Conservation (phyloP, 371 early-diverging fungal species). For the Syncephalastrum racemosum region DNA sequence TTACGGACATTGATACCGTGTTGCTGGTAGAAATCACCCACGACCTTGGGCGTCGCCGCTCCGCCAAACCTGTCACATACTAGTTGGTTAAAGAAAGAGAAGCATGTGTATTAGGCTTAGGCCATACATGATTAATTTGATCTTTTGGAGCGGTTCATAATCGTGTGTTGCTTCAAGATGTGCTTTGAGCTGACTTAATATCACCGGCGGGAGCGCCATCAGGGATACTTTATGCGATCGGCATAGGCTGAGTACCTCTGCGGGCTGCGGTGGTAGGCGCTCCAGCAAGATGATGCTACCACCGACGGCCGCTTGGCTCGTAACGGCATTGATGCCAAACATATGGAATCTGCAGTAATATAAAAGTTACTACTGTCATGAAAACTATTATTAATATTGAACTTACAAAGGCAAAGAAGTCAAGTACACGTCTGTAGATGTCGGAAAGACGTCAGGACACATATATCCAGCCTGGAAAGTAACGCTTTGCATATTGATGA, state of each 20-base stretch:
- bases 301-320: too few relatives aligned
- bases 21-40: conserved; percentile 5
- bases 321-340: too few relatives aligned
- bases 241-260: too few relatives aligned
- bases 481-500: conserved; percentile 4
- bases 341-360: too few relatives aligned
- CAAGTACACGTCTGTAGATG: background rate
- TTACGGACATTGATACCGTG: conserved; percentile 12
- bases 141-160: background rate
- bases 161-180: background rate
- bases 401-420: background rate
- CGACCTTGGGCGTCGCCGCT: background rate
- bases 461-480: background rate
- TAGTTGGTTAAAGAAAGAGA: too few relatives aligned
- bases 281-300: too few relatives aligned
- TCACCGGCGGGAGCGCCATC: background rate
- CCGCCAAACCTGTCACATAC: conserved; percentile 1
- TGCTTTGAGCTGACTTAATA: background rate
- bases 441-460: background rate
- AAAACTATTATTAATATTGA: too few relatives aligned
- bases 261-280: too few relatives aligned
- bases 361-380: background rate
- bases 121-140: conserved; percentile 4
- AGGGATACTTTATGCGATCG: background rate
- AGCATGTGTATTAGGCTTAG: too few relatives aligned